phyloP scores from a whole-genome alignment of 73 alveolate genomes.

The Paramecium primaurelia region DNA sequence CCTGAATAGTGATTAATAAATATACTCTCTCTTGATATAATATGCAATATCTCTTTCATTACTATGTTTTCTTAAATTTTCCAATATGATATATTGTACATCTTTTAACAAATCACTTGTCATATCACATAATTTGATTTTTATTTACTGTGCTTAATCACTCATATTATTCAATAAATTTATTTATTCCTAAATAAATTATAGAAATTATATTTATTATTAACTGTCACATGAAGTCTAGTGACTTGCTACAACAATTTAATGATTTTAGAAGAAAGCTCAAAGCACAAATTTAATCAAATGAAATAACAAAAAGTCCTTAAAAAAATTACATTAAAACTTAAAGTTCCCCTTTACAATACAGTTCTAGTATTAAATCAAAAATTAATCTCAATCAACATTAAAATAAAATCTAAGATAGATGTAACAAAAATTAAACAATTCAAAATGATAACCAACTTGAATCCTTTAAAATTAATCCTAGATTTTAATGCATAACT shows the following conservation, averaged over 20 bases:
- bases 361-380: neutral
- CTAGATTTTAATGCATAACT: neutral
- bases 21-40: neutral
- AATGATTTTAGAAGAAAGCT: neutral
- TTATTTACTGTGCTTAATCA: neutral
- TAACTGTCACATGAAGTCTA: neutral
- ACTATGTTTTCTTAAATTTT: neutral
- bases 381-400: neutral
- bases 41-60: conserved; percentile 4
- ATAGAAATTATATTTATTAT: neutral
- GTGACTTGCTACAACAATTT: neutral
- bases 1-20: neutral
- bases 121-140: neutral
- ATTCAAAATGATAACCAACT: neutral
- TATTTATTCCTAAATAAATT: neutral
- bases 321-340: neutral
- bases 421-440: neutral
- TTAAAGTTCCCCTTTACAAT: neutral
- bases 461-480: neutral
- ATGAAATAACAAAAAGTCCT: neutral
- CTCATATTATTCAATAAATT: neutral
- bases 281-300: neutral
- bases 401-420: neutral
- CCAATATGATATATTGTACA: neutral
- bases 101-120: conserved; percentile 3